Percentiles rank a stretch among this genome's conserved stretches.
Evolutionary conservation across 306 rosid genomes (phyloP).

Genomic region (Medicago arabica): DNA sequence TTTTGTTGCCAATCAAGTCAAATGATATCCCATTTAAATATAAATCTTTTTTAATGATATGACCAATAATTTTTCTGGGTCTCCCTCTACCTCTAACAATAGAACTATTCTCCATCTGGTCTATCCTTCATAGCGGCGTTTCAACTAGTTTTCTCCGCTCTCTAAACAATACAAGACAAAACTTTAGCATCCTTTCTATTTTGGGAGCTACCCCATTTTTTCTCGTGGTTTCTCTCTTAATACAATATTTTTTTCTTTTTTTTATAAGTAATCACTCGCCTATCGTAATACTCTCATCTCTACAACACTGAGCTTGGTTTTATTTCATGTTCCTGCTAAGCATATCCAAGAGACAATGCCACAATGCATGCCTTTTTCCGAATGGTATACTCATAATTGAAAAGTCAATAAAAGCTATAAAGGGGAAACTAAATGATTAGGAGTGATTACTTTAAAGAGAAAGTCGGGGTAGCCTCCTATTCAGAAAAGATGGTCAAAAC

Average conservation of each 20-base stretch:
- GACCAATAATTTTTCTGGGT: background rate
- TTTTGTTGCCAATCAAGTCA: background rate
- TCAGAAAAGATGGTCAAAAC: background rate
- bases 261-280: background rate
- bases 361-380: background rate
- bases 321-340: background rate
- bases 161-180: background rate
- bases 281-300: background rate
- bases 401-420: background rate
- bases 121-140: background rate
- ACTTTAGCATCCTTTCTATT: background rate
- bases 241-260: background rate
- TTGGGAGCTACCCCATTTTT: constrained; percentile 3
- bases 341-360: background rate
- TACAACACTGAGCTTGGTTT: background rate
- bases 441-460: background rate
- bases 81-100: background rate
- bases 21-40: background rate
- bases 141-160: constrained; percentile 6
- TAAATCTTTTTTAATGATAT: background rate
- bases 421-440: constrained; percentile 14
- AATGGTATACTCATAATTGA: background rate
- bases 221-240: background rate
- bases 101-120: background rate
- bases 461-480: background rate